Conservation (phyloP, 495 filamentous ascomycete genomes). For the Penicillium canariense region DNA sequence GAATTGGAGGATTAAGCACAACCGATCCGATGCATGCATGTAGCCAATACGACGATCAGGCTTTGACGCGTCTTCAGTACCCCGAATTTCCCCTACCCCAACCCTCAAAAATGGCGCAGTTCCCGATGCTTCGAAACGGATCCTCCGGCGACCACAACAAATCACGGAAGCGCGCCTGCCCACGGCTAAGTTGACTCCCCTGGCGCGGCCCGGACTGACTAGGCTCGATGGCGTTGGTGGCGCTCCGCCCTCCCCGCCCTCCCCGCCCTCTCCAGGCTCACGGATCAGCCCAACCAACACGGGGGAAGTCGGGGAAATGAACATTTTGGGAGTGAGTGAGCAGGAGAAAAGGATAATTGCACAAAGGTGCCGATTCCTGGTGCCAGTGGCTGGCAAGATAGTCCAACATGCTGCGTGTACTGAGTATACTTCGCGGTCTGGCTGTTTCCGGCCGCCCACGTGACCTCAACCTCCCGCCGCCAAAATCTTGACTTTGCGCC, state of each 20-base stretch:
- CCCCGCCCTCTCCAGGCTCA: no score
- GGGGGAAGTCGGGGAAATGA: not conserved
- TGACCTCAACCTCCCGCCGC: not conserved
- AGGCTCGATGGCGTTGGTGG: slow-evolving; percentile 16
- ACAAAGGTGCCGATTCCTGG: not conserved
- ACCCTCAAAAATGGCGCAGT: not conserved
- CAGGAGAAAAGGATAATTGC: not conserved
- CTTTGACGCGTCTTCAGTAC: not conserved
- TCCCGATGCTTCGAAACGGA: not conserved
- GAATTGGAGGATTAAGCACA: not conserved
- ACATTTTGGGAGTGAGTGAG: no score
- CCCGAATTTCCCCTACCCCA: slow-evolving; percentile 1
- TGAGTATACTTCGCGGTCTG: not conserved
- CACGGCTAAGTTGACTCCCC: not conserved
- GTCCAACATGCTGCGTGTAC: no score
- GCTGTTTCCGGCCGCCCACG: not conserved
- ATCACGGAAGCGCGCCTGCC: slow-evolving; percentile 2
- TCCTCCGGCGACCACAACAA: slow-evolving; percentile 3
- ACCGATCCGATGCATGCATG: not conserved
- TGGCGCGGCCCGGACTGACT: slow-evolving; percentile 5
- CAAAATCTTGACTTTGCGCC: slow-evolving; percentile 1
- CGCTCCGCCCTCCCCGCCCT: no score
- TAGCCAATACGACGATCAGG: not conserved
- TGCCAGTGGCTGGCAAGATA: not conserved
- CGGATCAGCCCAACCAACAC: no score